Percentiles rank a stretch among this genome's conserved stretches.
Conservation (phyloP, 108 stramenopile genomes). For the Cyclotella baltica region DNA sequence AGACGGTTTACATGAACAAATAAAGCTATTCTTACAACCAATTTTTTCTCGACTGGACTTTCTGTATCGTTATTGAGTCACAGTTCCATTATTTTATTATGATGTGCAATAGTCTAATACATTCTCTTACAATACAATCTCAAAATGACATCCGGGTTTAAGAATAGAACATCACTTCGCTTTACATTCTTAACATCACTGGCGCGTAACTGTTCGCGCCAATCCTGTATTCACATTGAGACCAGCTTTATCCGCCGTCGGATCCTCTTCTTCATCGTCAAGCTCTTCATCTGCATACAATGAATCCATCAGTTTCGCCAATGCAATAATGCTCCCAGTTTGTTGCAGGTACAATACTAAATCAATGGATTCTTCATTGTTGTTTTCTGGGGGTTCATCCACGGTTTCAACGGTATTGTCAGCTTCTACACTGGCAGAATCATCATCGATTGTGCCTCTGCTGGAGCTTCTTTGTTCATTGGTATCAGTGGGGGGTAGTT, state of each 20-base stretch:
- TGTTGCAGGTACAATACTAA: conserved; percentile 84
- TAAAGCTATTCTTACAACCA: too few species aligned
- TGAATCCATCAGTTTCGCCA: conserved; percentile 89
- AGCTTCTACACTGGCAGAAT: conserved; percentile 37
- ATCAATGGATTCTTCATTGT: conserved; percentile 70
- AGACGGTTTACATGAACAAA: too few species aligned
- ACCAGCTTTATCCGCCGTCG: background rate
- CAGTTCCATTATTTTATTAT: too few species aligned
- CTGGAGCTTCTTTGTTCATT: conserved; percentile 16
- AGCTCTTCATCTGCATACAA: conserved; percentile 74
- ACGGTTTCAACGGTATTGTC: conserved; percentile 58
- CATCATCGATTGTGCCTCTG: conserved; percentile 47
- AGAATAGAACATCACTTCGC: too few species aligned
- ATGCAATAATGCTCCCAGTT: conserved; percentile 85
- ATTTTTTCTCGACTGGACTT: too few species aligned
- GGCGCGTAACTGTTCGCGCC: background rate
- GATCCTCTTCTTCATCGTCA: conserved; percentile 10
- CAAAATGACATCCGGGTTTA: too few species aligned
- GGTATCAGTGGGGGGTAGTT: background rate
- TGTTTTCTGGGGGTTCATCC: conserved; percentile 49
- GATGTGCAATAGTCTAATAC: too few species aligned
- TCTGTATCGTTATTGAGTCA: too few species aligned
- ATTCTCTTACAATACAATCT: too few species aligned
- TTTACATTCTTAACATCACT: background rate
- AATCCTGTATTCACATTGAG: background rate